Evolutionary conservation across 2,329 filamentous ascomycete species (phyloP).

Genomic region (Botrytis tulipae): DNA sequence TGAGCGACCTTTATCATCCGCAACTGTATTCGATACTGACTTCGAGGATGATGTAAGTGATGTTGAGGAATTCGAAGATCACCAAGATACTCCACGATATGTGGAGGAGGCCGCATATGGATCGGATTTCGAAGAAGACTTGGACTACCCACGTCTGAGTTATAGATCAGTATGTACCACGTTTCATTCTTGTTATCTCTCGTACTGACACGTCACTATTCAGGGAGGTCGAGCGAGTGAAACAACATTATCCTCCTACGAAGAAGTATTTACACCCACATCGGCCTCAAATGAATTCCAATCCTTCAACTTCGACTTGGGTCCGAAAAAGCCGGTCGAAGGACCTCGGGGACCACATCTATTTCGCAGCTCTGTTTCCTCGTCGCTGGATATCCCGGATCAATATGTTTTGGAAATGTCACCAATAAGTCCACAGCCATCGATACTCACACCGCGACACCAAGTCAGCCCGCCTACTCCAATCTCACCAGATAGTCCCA

Average conservation of each 20-base stretch:
- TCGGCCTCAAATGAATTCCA: conserved; percentile 57
- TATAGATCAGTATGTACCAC: conserved; percentile 64
- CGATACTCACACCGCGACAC: conserved; percentile 39
- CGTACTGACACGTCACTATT: conserved; percentile 21
- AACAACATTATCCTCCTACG: conserved; percentile 83
- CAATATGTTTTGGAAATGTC: conserved; percentile 64
- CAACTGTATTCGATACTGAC: conserved; percentile 77
- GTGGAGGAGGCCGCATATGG: conserved; percentile 18
- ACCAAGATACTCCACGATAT: conserved; percentile 7
- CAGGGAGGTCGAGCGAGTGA: conserved; percentile 72
- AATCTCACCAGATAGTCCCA: background rate
- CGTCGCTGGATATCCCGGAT: conserved; percentile 52
- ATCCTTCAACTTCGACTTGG: conserved; percentile 59
- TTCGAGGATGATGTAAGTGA: conserved; percentile 58
- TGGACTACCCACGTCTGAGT: conserved; percentile 64
- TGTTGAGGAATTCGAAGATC: conserved; percentile 43
- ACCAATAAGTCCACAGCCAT: conserved; percentile 66
- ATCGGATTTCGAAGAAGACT: conserved; percentile 38
- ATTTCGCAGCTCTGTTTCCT: conserved; percentile 68
- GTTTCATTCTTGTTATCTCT: conserved; percentile 23
- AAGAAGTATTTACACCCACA: conserved; percentile 76
- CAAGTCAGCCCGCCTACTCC: conserved; percentile 26
- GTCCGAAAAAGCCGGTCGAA: conserved; percentile 62
- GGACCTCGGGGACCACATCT: conserved; percentile 85
- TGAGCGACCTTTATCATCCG: conserved; percentile 58